These are phyloP conservation scores for Lasiosphaeria hispida DNA, from an alignment of 495 filamentous ascomycete species.

Conservation along the genomic window DNA sequence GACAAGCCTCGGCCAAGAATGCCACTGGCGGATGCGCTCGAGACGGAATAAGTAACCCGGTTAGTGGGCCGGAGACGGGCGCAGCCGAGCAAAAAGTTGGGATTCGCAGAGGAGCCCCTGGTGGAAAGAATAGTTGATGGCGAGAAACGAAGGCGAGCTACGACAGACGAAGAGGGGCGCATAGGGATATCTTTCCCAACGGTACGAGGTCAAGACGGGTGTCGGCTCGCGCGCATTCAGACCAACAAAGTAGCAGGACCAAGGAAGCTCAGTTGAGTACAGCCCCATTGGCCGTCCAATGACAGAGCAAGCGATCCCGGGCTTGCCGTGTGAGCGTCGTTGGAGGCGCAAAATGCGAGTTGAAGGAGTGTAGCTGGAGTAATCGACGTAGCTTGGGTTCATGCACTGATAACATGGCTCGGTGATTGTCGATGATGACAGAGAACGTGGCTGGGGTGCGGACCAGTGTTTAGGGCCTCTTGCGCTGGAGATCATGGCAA, in stretches of 20 bases:
- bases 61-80: conserved; percentile 1
- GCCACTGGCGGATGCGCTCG: not conserved
- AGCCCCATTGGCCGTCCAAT: conserved; percentile 15
- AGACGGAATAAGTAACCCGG: conserved; percentile 1
- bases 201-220: not conserved
- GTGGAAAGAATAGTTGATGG: conserved; percentile 3
- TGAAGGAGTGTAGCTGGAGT: too few relatives aligned
- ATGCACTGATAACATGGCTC: too few relatives aligned
- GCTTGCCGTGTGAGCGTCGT: conserved; percentile 21
- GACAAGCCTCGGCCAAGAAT: conserved; percentile 4
- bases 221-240: conserved; percentile 8
- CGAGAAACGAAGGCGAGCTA: conserved; percentile 13
- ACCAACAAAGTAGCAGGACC: too few relatives aligned
- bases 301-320: conserved; percentile 23
- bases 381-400: too few relatives aligned
- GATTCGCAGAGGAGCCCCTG: not conserved
- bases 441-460: too few relatives aligned
- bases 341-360: too few relatives aligned
- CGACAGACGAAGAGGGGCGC: conserved; percentile 14
- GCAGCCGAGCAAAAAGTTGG: conserved; percentile 2
- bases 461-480: too few relatives aligned
- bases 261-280: not conserved
- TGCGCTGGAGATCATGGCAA: too few relatives aligned
- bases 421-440: too few relatives aligned
- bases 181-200: conserved; percentile 8